Conservation (phyloP, 2,329 filamentous ascomycete genomes). For the Fusarium falciforme region DNA sequence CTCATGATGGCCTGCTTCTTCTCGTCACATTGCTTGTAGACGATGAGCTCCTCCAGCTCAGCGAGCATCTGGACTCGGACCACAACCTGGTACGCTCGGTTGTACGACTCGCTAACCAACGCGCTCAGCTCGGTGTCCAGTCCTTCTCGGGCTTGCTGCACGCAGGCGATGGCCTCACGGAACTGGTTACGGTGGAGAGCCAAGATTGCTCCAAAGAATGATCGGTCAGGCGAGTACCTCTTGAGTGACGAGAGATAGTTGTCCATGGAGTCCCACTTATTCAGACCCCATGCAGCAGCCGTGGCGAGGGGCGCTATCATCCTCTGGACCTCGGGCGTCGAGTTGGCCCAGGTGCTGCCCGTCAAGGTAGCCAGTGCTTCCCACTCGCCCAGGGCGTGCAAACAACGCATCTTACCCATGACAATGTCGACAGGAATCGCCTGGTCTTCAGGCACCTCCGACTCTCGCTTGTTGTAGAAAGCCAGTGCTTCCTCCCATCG, state of each 20-base stretch:
- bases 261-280: constrained; percentile 99
- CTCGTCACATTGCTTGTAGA: constrained; percentile 93
- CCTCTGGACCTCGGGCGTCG: constrained; percentile 86
- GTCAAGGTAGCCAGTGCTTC: constrained; percentile 89
- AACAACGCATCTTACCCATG: constrained; percentile 99
- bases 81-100: constrained; percentile 96
- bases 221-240: constrained; percentile 89
- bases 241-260: constrained; percentile 97
- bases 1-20: constrained; percentile 93
- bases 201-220: constrained; percentile 97
- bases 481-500: constrained; percentile 97
- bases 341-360: constrained; percentile 93
- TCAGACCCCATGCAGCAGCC: constrained; percentile 94
- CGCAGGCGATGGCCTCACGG: constrained; percentile 86
- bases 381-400: constrained; percentile 98
- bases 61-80: constrained; percentile 99
- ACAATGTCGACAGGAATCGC: constrained; percentile 86
- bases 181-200: constrained; percentile 97
- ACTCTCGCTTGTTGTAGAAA: constrained; percentile 89
- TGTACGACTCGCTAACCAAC: constrained; percentile 97
- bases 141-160: constrained; percentile 91
- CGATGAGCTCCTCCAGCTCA: constrained; percentile 96
- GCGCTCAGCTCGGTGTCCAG: constrained; percentile 96
- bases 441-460: constrained; percentile 69
- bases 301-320: constrained; percentile 94